phyloP scores from a whole-genome alignment of 2,329 filamentous ascomycete species.

The Fusarium robinianum region DNA sequence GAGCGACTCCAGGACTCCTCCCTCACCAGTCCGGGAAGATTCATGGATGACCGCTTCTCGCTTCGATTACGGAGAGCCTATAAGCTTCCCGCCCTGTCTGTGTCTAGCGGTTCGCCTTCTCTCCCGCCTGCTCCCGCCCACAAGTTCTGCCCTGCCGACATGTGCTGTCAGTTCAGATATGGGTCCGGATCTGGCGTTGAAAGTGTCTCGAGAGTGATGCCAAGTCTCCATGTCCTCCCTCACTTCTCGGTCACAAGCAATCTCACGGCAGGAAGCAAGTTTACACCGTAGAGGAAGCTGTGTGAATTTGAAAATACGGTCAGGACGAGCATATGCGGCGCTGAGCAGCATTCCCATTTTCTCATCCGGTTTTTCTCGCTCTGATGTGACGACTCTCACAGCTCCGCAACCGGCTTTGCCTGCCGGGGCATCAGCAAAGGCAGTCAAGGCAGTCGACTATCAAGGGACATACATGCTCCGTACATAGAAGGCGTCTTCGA shows the following conservation, averaged over 20 bases:
- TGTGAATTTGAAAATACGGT: conserved; percentile 11
- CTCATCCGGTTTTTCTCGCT: conserved; percentile 8
- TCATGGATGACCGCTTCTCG: conserved; percentile 8
- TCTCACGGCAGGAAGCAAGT: conserved; percentile 13
- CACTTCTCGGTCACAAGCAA: too few species aligned
- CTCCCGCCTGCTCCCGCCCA: too few species aligned
- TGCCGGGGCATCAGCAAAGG: conserved; percentile 15
- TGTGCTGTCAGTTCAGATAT: too few species aligned
- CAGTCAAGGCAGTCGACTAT: conserved; percentile 10
- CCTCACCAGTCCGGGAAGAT: too few species aligned
- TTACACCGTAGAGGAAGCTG: conserved; percentile 12
- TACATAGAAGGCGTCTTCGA: too few species aligned
- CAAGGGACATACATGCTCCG: conserved; percentile 11
- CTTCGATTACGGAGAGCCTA: too few species aligned
- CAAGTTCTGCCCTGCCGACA: too few species aligned
- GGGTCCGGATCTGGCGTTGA: too few species aligned
- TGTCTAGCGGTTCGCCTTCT: too few species aligned
- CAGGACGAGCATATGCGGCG: conserved; percentile 24
- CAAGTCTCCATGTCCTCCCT: too few species aligned
- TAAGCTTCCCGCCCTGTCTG: too few species aligned
- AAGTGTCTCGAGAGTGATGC: too few species aligned
- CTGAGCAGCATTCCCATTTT: conserved; percentile 1
- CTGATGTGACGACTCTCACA: conserved; percentile 18
- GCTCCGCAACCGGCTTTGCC: conserved; percentile 12
- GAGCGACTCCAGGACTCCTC: conserved; percentile 10